phyloP scores from a whole-genome alignment of 2,329 filamentous ascomycete species.

The Sarocladiaceae sp. region DNA sequence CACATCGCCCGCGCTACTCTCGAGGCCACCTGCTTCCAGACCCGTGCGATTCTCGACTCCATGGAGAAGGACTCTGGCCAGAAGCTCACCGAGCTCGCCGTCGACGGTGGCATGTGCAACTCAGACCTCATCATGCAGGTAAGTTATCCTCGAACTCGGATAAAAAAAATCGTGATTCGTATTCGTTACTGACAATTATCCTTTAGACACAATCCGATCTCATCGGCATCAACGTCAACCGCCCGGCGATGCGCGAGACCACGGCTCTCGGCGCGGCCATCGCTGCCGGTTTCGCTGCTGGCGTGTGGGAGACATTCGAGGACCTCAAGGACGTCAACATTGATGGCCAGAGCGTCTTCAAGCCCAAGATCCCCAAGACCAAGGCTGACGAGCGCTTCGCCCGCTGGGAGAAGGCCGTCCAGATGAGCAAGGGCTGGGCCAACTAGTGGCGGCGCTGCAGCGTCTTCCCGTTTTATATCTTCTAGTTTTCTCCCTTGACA shows the following conservation, averaged over 20 bases:
- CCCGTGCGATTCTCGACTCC: slow-evolving; percentile 74
- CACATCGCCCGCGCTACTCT: slow-evolving; percentile 77
- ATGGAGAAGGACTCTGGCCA: slow-evolving; percentile 81
- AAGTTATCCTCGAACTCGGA: background rate
- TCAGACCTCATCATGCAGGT: slow-evolving; percentile 74
- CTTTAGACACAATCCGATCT: slow-evolving; percentile 67
- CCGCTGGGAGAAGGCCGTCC: slow-evolving; percentile 71
- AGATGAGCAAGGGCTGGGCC: slow-evolving; percentile 73
- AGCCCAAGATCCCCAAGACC: slow-evolving; percentile 57
- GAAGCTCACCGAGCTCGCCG: slow-evolving; percentile 65
- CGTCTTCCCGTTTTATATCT: background rate
- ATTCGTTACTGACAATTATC: background rate
- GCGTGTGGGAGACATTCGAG: slow-evolving; percentile 69
- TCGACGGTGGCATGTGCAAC: slow-evolving; percentile 83
- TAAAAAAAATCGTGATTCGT: background rate
- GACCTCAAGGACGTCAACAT: slow-evolving; percentile 70
- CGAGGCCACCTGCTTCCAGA: slow-evolving; percentile 80
- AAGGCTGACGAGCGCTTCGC: slow-evolving; percentile 61
- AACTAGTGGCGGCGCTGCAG: background rate
- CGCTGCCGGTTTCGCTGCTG: slow-evolving; percentile 73
- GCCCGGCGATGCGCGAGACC: slow-evolving; percentile 78
- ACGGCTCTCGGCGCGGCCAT: slow-evolving; percentile 79
- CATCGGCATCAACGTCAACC: slow-evolving; percentile 72
- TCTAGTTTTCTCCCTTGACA: background rate
- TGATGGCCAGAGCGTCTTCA: slow-evolving; percentile 64